A percentile compares a stretch with the other conserved stretches of the same genome.
phyloP scores from a whole-genome alignment of 805 yeast genomes.

The Sporopachydermia lactativora region DNA sequence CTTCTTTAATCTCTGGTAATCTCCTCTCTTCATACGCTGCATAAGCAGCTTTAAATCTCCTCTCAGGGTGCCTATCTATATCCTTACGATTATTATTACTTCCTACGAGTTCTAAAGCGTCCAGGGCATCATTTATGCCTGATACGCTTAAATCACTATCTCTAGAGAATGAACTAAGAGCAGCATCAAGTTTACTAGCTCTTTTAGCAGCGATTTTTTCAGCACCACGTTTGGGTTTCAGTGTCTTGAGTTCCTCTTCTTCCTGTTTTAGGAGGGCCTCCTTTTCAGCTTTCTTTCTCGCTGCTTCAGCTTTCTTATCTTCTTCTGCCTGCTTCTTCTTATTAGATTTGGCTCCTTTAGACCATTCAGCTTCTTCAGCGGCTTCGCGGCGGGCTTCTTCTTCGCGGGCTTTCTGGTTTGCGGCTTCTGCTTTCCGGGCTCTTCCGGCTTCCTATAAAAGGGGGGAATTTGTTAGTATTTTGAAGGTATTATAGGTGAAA shows the following conservation, averaged over 20 bases:
- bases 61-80: constrained; percentile 78
- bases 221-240: constrained; percentile 44
- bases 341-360: constrained; percentile 52
- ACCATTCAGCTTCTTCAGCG: constrained; percentile 54
- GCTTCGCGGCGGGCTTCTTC: constrained; percentile 32
- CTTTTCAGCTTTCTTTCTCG: constrained; percentile 70
- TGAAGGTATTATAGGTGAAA: too few species aligned
- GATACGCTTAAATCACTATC: constrained; percentile 48
- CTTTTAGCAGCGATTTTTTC: constrained; percentile 49
- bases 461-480: too few species aligned
- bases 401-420: constrained; percentile 40
- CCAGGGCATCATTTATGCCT: constrained; percentile 67
- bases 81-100: constrained; percentile 38
- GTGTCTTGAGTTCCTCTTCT: constrained; percentile 46
- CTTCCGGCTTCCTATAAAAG: constrained; percentile 36
- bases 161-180: constrained; percentile 36
- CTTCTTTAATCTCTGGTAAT: constrained; percentile 58
- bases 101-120: constrained; percentile 56
- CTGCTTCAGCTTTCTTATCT: constrained; percentile 62
- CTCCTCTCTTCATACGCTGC: constrained; percentile 59
- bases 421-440: constrained; percentile 53
- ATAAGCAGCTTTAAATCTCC: constrained; percentile 73
- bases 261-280: constrained; percentile 52
- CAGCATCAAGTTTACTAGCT: constrained; percentile 53
- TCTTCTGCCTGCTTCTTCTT: constrained; percentile 58